These are phyloP conservation scores for Cryptosporidium tyzzeri DNA, from an alignment of 169 alveolate species.

Conservation along the genomic window DNA sequence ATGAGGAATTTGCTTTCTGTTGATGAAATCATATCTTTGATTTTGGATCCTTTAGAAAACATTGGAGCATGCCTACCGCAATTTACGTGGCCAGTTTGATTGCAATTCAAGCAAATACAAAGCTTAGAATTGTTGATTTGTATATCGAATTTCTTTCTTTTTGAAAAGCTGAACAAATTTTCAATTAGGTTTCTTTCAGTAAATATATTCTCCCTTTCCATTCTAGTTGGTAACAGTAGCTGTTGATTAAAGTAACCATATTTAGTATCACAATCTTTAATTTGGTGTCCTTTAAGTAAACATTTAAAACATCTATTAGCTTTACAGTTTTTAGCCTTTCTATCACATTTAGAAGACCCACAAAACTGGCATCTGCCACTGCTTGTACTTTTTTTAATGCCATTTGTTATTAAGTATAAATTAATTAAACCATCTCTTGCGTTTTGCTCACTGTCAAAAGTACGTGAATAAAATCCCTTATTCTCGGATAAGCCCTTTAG, in stretches of 20 bases:
- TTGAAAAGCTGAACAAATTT: not conserved
- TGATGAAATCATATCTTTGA: conserved; percentile 10
- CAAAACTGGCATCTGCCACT: conserved; percentile 54
- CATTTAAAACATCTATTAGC: conserved; percentile 69
- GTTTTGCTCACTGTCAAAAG: not conserved
- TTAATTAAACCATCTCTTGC: conserved; percentile 52
- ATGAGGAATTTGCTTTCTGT: conserved; percentile 18
- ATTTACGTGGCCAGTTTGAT: conserved; percentile 31
- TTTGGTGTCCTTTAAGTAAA: conserved; percentile 55
- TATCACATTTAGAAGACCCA: conserved; percentile 69
- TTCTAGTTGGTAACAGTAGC: conserved; percentile 14
- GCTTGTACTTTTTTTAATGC: conserved; percentile 28
- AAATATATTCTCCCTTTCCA: conserved; percentile 15
- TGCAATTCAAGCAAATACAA: conserved; percentile 57
- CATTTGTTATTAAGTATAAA: conserved; percentile 47
- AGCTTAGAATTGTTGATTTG: not conserved
- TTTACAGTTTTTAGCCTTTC: conserved; percentile 22
- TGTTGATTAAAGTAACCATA: conserved; percentile 43
- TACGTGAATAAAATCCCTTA: conserved; percentile 11
- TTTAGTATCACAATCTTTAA: conserved; percentile 12
- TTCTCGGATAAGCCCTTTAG: conserved; percentile 1
- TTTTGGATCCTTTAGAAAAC: not conserved
- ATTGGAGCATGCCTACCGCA: conserved; percentile 20
- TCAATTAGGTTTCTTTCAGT: not conserved
- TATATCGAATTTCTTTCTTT: conserved; percentile 7